phyloP scores from a whole-genome alignment of 2,329 filamentous ascomycete genomes.

The Rhinocladiella mackenziei region DNA sequence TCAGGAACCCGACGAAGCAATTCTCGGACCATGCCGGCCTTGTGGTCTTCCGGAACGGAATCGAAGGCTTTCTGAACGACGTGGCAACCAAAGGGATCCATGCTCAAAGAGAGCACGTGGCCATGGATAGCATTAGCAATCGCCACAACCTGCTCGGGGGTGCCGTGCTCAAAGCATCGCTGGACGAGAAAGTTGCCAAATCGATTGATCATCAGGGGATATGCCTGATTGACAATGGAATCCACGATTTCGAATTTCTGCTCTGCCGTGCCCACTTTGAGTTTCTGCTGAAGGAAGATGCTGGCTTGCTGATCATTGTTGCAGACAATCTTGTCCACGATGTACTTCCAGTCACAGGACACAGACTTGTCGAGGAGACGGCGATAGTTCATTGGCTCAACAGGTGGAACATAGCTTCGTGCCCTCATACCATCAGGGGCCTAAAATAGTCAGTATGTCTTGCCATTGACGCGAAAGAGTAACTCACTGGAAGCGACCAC shows the following conservation, averaged over 20 bases:
- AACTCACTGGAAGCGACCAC: constrained; percentile 30
- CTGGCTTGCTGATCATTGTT: constrained; percentile 99
- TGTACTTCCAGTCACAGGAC: constrained; percentile 98
- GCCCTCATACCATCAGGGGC: constrained; percentile 49
- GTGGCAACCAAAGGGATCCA: constrained; percentile 98
- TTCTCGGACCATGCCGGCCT: constrained; percentile 98
- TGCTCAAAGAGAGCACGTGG: constrained; percentile 88
- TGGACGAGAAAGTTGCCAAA: constrained; percentile 99
- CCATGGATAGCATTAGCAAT: constrained; percentile 93
- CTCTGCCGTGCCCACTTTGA: constrained; percentile 90
- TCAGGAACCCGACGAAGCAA: constrained; percentile 91
- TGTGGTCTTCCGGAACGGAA: constrained; percentile 94
- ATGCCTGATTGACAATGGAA: constrained; percentile 90
- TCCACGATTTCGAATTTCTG: constrained; percentile 98
- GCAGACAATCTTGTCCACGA: constrained; percentile 98
- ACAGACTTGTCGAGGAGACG: constrained; percentile 91
- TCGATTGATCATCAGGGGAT: constrained; percentile 94
- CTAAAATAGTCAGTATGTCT: constrained; percentile 34
- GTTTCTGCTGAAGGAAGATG: constrained; percentile 97
- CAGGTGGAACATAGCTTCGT: constrained; percentile 77
- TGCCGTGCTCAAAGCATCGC: constrained; percentile 97
- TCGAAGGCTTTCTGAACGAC: constrained; percentile 99
- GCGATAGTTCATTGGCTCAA: constrained; percentile 93
- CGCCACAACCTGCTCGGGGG: constrained; percentile 85
- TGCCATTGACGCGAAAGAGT: constrained; percentile 1